These are phyloP conservation scores for Funneliformis caledonium DNA, from an alignment of 371 early-diverging fungal species.

Conservation along the genomic window DNA sequence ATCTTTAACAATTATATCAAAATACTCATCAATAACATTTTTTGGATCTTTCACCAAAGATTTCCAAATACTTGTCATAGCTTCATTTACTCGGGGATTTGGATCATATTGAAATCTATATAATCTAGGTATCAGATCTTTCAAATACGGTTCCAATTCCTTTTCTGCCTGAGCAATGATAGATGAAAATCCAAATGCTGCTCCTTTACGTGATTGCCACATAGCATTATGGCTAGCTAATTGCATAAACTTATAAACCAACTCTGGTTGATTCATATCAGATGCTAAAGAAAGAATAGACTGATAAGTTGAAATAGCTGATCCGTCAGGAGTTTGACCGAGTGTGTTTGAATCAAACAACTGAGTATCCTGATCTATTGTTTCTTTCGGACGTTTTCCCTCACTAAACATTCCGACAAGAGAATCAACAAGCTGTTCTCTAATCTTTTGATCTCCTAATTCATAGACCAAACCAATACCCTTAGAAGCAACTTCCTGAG, in stretches of 20 bases:
- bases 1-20: conserved; percentile 82
- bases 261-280: conserved; percentile 91
- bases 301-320: conserved; percentile 81
- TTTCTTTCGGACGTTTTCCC: conserved; percentile 64
- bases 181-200: conserved; percentile 84
- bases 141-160: conserved; percentile 77
- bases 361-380: conserved; percentile 78
- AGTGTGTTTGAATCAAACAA: conserved; percentile 74
- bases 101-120: conserved; percentile 90
- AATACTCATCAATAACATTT: conserved; percentile 78
- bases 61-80: conserved; percentile 92
- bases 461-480: conserved; percentile 89
- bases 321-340: conserved; percentile 84
- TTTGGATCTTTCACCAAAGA: conserved; percentile 77
- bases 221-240: conserved; percentile 89
- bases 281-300: conserved; percentile 86
- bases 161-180: conserved; percentile 80
- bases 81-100: conserved; percentile 79
- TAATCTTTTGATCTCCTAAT: conserved; percentile 73
- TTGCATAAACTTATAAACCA: conserved; percentile 95
- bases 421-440: conserved; percentile 66
- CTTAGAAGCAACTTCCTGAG: conserved; percentile 85
- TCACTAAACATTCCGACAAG: conserved; percentile 67
- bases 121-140: conserved; percentile 79
- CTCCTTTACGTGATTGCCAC: conserved; percentile 91